Evolutionary conservation across 148 eudicot genomes (phyloP).

Genomic region (Tetragonia tetragonoides): DNA sequence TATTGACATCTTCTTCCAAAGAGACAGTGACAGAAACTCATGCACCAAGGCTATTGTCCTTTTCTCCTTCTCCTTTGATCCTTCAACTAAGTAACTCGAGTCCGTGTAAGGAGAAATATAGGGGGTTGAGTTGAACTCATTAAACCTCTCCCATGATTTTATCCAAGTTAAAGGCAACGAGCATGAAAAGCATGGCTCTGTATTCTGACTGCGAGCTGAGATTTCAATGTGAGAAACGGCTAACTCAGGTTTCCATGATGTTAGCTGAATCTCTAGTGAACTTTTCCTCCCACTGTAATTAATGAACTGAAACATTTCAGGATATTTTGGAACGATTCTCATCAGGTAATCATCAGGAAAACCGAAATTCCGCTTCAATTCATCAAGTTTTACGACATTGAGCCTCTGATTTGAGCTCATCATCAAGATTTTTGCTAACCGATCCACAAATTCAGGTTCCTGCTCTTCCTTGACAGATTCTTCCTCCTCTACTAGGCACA

Average conservation of each 20-base stretch:
- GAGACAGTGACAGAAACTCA: conserved; percentile 72
- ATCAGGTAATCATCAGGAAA: conserved; percentile 89
- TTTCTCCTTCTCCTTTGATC: conserved; percentile 70
- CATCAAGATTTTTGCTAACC: conserved; percentile 80
- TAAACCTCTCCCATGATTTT: conserved; percentile 83
- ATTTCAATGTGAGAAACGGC: conserved; percentile 68
- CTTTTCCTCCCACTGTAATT: conserved; percentile 76
- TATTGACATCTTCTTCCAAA: conserved; percentile 87
- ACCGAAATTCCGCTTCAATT: conserved; percentile 73
- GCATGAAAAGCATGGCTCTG: conserved; percentile 65
- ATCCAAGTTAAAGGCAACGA: conserved; percentile 73
- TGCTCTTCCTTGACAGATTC: conserved; percentile 58
- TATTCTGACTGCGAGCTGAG: conserved; percentile 35
- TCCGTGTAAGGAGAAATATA: conserved; percentile 77
- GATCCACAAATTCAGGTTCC: conserved; percentile 57
- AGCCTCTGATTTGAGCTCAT: conserved; percentile 71
- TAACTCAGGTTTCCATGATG: conserved; percentile 63
- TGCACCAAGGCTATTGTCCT: conserved; percentile 74
- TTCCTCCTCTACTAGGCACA: conserved; percentile 75
- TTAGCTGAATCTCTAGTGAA: conserved; percentile 84
- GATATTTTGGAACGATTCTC: conserved; percentile 70
- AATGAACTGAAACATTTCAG: conserved; percentile 72
- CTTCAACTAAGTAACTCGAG: conserved; percentile 48
- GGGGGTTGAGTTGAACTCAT: conserved; percentile 71
- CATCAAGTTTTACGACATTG: conserved; percentile 67